Base-by-base conservation (phyloP, 768 basidiomycete species). In the Naganishia kalamii region DNA sequence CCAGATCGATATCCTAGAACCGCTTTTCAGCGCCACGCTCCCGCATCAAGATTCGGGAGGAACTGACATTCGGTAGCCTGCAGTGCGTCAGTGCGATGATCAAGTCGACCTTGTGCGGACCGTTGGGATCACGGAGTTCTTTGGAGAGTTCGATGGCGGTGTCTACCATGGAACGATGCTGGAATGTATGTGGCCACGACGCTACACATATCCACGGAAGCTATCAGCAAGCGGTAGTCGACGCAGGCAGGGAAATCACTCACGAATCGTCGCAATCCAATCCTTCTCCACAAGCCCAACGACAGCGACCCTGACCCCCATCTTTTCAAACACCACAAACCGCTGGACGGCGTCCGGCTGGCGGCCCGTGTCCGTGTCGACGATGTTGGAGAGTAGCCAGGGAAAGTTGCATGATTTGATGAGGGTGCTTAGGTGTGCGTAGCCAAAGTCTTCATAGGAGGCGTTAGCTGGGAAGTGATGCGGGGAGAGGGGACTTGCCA, bases 281-380 rank as follows among this genome's bases (percentile, higher is more conserved):
- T 89, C 88, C 74, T 88, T 81, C 77, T 96, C 92, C 0, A 92
- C 88, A 0, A 96, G 82, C 2, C 92, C 92, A 49, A 96, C 87
- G 30, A 93, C 74, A 3, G 92, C 92, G 49, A 93, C 81, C 48
- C 83, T 84, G 2, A 89, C 63, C 1, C 88, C 89, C 11, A 82
- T 82, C 27, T 86, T 81, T 70, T 92, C 88, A 11, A 91, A 73
- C 5, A 92, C 80, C 40, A 82, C 75, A 73, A 83, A 90, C 66
- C 86, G 83, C 29, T 83, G 78, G 3, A 93, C 74, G 50, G 80
- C 78, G 49, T 84, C 81, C 0, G 92, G 92, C 44, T 85, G 82
- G 17, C 77, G 74, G 7, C 82, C 83, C 1, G 88, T 92, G 60
- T 74, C 71, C 21, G 46, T 44, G 71, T 92, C 88, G 59, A 89